A percentile compares a stretch with the other conserved stretches of the same genome.
Evolutionary conservation across 257 asterid genomes (phyloP).

Genomic region (Solanum okadae): DNA sequence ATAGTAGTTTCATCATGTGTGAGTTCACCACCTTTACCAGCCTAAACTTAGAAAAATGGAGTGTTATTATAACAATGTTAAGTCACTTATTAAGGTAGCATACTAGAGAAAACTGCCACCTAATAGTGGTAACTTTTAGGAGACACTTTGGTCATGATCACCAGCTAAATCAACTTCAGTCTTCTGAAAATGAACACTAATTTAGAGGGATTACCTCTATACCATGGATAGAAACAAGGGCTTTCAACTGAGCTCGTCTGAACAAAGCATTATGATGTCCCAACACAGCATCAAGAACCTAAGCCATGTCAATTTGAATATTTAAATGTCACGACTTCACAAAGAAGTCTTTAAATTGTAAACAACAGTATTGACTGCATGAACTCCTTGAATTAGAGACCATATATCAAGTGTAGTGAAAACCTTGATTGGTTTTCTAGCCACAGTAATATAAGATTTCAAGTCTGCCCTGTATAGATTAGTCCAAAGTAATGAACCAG

Average conservation of each 20-base stretch:
- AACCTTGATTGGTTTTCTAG: background rate
- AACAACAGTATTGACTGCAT: background rate
- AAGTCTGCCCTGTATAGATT: background rate
- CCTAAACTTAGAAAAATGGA: conserved; percentile 28
- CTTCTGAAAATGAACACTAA: background rate
- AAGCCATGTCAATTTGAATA: background rate
- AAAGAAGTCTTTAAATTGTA: background rate
- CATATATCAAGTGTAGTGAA: background rate
- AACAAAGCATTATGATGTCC: conserved; percentile 81
- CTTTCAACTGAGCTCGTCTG: conserved; percentile 93
- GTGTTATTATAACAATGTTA: conserved; percentile 1
- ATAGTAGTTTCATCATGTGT: conserved; percentile 90
- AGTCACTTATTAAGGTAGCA: background rate
- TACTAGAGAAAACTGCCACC: background rate
- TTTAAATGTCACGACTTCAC: background rate
- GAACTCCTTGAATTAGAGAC: background rate
- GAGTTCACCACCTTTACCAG: conserved; percentile 98
- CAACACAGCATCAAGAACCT: conserved; percentile 77
- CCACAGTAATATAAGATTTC: background rate
- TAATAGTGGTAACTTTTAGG: background rate
- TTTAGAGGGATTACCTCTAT: conserved; percentile 56
- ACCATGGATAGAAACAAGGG: conserved; percentile 87
- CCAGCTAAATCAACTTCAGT: background rate
- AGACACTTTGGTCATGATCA: background rate
- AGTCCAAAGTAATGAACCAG: background rate